phyloP scores from a whole-genome alignment of 1,139 yeast genomes.

The Eremothecium coryli region DNA sequence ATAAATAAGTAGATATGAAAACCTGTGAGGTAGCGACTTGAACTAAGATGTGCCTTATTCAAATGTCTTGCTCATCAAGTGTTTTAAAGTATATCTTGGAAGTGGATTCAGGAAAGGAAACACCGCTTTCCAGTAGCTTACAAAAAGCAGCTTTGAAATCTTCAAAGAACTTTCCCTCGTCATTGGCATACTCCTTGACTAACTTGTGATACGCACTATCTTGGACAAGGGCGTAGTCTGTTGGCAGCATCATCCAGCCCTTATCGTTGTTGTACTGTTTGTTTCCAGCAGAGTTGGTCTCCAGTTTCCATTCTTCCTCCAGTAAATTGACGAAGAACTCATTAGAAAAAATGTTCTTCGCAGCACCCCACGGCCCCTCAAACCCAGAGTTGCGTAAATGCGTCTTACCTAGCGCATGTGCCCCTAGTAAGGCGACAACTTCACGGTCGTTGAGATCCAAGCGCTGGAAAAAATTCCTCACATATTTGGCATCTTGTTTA shows the following conservation, averaged over 20 bases:
- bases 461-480: slow-evolving; percentile 57
- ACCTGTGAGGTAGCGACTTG: no score
- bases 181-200: slow-evolving; percentile 64
- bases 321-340: slow-evolving; percentile 63
- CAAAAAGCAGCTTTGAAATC: slow-evolving; percentile 66
- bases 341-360: slow-evolving; percentile 75
- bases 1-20: no score
- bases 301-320: slow-evolving; percentile 66
- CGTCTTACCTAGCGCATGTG: slow-evolving; percentile 77
- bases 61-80: slow-evolving; percentile 68
- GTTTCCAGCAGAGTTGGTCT: slow-evolving; percentile 60
- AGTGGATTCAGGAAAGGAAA: slow-evolving; percentile 45
- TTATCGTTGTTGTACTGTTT: slow-evolving; percentile 70
- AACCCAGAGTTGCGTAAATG: slow-evolving; percentile 61
- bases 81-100: slow-evolving; percentile 51
- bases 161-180: slow-evolving; percentile 57
- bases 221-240: slow-evolving; percentile 67
- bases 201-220: slow-evolving; percentile 57
- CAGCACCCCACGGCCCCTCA: slow-evolving; percentile 95
- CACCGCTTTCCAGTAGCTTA: slow-evolving; percentile 67
- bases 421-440: slow-evolving; percentile 80
- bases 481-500: slow-evolving; percentile 55
- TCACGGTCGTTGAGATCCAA: slow-evolving; percentile 77
- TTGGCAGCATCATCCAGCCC: slow-evolving; percentile 82
- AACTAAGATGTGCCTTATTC: no score